Percentiles rank a stretch among this genome's conserved stretches.
Evolutionary conservation across 352 stramenopile genomes (phyloP).

Genomic region (Phytophthora uliginosa): DNA sequence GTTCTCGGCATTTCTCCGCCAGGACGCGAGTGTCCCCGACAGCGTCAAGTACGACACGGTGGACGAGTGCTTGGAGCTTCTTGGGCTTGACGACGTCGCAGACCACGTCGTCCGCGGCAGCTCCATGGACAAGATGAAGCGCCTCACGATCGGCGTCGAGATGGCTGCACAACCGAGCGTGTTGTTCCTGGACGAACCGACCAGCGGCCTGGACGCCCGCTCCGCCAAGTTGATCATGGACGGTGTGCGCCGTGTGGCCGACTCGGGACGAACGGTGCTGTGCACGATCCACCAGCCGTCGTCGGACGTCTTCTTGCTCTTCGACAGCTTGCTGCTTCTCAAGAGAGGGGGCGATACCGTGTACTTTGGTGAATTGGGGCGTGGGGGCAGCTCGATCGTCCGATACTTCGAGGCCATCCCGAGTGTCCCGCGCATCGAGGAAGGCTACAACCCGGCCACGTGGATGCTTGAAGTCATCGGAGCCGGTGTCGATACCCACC

Average conservation of each 20-base stretch:
- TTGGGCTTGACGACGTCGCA: constrained; percentile 1
- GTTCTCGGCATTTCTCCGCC: constrained; percentile 7
- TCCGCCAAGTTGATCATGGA: constrained; percentile 8
- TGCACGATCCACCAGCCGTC: constrained; percentile 9
- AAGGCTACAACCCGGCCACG: constrained; percentile 2
- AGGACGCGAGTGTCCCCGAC: background rate
- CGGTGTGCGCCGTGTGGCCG: constrained; percentile 1
- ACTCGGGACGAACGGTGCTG: constrained; percentile 7
- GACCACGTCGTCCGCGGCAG: background rate
- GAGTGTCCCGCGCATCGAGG: background rate
- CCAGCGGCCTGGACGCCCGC: constrained; percentile 1
- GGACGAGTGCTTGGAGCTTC: constrained; percentile 2
- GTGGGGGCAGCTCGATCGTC: background rate
- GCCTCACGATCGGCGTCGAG: constrained; percentile 9
- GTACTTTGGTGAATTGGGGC: constrained; percentile 7
- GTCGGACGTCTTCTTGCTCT: constrained; percentile 3
- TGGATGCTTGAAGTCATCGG: constrained; percentile 9
- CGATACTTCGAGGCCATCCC: constrained; percentile 2
- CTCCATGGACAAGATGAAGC: constrained; percentile 14
- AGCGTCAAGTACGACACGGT: constrained; percentile 3
- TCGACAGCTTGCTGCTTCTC: constrained; percentile 7
- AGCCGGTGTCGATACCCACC: background rate
- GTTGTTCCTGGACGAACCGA: constrained; percentile 5
- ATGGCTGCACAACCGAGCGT: constrained; percentile 9
- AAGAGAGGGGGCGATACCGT: constrained; percentile 1